Evolutionary conservation across 164 flowering plant species (phyloP), one percentile per base, ranked within the genome.

Genomic region (Magnolia changhungtana): DNA sequence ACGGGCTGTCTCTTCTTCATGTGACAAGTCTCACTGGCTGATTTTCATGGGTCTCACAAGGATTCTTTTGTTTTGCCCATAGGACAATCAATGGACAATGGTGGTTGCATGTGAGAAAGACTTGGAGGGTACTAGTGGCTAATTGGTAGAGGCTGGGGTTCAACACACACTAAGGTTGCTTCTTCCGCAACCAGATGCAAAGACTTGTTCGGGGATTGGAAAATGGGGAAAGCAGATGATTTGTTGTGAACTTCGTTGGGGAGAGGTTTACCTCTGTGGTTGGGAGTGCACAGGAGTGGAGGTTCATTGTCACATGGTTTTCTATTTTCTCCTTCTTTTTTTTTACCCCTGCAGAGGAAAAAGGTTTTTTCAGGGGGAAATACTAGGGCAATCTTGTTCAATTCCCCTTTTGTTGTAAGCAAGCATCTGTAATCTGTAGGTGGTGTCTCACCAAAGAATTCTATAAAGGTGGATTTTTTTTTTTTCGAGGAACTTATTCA

Each of bases 371-470:
- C 19, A 37, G 50, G 50, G 49, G 74, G 78, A 70, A 55, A 55
- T 67, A 67, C 50, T 76, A 80, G 21, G 49, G 18, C 52, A 69
- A 78, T 77, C 67, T 64, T 58, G 69, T 74, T 61, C 71, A 11
- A 74, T 75, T 31, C 58, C 76, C 80, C 75, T 67, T 50, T 29
- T 55, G 75, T 79, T 67, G 63, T 83, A 76, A n/a, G 67, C 70
- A 79, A 83, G 82, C 71, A 69, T 78, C 77, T 85, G 85, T 83
- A 85, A 78, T 76, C 77, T 77, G 76, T 63, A 66, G 85, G 80
- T 82, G 84, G 81, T 65, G 79, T 80, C 80, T 79, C 86, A 80
- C 81, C 84, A 75, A 61, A 78, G 79, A 77, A 78, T 81, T 78
- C 76, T 80, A 58, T 78, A 78, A 66, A 79, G 67, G 64, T 76